Evolutionary conservation across 1,139 yeast species (phyloP), one percentile per base, ranked within the genome.

Genomic region (Pichiaceae sp.): DNA sequence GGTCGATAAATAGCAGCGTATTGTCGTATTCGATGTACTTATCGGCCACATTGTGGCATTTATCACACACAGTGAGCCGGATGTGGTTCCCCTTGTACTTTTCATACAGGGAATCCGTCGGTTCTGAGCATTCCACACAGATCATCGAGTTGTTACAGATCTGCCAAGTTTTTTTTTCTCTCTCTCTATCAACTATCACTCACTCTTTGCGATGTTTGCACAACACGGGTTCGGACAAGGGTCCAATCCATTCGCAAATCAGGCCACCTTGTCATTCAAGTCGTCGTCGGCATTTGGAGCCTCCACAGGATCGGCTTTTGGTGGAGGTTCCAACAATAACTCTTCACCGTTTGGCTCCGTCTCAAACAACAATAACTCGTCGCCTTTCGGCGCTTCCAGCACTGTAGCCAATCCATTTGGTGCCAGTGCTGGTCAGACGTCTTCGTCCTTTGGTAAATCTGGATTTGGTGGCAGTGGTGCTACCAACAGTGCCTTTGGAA

Each of bases 1-100:
- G 67, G 52, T 93, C 98, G 27, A 93, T 78, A 52, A 86, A 83
- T 21, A 91, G 63, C 2, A 91, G 64, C 17, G 89, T 94, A 38
- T 77, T 73, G 56, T 91, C 99, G 47, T 78, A 82, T 54, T 91
- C 99, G 29, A 91, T 81, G 59, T 93, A 91, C 55, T 83, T 82
- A 59, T 91, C 99, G 2, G 91, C 95, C 15, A 84, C 76, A 38
- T 69, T 64, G 32, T 73, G 70, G 56, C 99, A 91, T 20, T 62
- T 57, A 1, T 75, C 66, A 50, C 99, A 91, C 32, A 80, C 78
- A 1, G 95, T 80, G 35, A 87, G 69, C 45, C 83, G 76, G 36
- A 89, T 84, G 49, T 87, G 89, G 34, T 80, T 78, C 39, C 81
- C 79, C 32, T 91, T 75, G 59, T 84, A 87, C 44, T 68, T 70